Base-by-base conservation (phyloP, 148 eudicot genomes). In the Vaccinium darrowii region DNA sequence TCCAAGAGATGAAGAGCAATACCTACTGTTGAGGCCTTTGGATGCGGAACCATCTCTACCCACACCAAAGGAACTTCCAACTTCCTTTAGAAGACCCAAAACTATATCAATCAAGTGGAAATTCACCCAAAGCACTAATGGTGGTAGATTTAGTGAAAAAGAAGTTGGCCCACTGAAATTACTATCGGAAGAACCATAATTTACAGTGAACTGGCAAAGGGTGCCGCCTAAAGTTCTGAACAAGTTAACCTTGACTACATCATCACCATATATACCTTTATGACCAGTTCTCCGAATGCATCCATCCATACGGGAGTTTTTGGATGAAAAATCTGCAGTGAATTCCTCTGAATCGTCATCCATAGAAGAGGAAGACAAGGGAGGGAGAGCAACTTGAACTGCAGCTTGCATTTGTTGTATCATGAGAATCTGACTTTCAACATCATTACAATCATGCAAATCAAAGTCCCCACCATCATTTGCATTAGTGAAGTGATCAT, bases 131-230 rank as follows among this genome's bases (percentile, higher is more conserved):
- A 91, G 91, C 84, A 90, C 84, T 71, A 94, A 86, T 53, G 92
- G 92, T 18, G 99, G 96, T 86, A 97, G 88, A 88, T 95, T 87
- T 30, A 97, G 81, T 21, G 98, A 88, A 84, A 97, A 89, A 39
- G 93, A 93, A 63, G 86, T 81, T 63, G 89, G 86, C 83, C 93
- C 90, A 71, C 82, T 60, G 60, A 83, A 86, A 25, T 79, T 78
- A 72, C 84, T 85, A 79, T 79, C 84, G 52, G 90, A 85, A 83
- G 94, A 86, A 80, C 83, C 84, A 51, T 89, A 90, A 82, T 84
- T 87, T 71, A 88, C 82, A 19, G 84, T 87, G 82, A 88, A 87
- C 85, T 91, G 92, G 87, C 87, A 93, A 25, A 78, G 87, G 82
- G 84, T 88, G 71, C 79, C 85, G 81, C 95, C 96, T 83, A 84